Evolutionary conservation across 2,329 filamentous ascomycete species (phyloP).

Genomic region (Aspergillus jensenii): DNA sequence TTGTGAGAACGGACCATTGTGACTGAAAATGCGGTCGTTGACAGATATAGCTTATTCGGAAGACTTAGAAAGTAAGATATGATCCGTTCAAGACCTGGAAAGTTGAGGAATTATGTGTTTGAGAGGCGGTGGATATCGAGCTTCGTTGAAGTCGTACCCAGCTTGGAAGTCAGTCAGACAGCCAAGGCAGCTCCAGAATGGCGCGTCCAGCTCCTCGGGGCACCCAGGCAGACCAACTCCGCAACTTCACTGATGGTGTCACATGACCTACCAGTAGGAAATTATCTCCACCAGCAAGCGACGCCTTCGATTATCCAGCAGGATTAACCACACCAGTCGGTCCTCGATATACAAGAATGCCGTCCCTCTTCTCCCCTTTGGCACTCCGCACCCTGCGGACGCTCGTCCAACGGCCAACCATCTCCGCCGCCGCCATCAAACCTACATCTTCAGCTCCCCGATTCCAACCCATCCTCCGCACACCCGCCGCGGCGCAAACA

Average conservation of each 20-base stretch:
- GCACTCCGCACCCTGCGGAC: conserved; percentile 37
- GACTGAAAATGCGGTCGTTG: conserved; percentile 5
- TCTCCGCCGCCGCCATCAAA: conserved; percentile 23
- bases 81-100: not conserved
- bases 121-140: conserved; percentile 7
- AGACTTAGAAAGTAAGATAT: not conserved
- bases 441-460: conserved; percentile 19
- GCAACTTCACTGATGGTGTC: conserved; percentile 25
- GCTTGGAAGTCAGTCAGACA: conserved; percentile 19
- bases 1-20: conserved; percentile 31
- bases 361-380: conserved; percentile 34
- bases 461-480: conserved; percentile 33
- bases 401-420: conserved; percentile 28
- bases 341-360: conserved; percentile 26
- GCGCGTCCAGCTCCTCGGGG: conserved; percentile 41
- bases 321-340: not conserved
- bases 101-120: not conserved
- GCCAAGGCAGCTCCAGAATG: conserved; percentile 17
- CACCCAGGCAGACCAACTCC: conserved; percentile 22
- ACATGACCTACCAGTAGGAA: conserved; percentile 8
- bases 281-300: conserved; percentile 14
- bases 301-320: not conserved
- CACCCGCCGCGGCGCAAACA: conserved; percentile 20
- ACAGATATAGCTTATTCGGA: not conserved
- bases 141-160: conserved; percentile 8